Base-by-base conservation (phyloP, 2,329 filamentous ascomycete species). In the Aspergillus tubingensis region DNA sequence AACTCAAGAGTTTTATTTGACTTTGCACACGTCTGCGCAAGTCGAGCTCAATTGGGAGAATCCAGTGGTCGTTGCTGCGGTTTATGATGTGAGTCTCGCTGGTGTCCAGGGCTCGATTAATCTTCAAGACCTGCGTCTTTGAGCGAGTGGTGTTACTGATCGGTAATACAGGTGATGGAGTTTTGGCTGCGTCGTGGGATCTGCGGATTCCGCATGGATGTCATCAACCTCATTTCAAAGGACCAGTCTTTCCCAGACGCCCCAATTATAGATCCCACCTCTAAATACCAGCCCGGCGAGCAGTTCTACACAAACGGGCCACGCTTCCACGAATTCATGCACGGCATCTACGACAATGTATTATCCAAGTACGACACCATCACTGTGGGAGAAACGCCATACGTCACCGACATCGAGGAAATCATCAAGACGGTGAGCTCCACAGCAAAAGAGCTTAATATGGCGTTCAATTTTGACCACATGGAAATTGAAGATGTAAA, bases 31-130 rank as follows among this genome's bases (percentile, higher is more conserved):
- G 4, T 83, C 83, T 6, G 85, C 90, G 65, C 91, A 94, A 71
- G 91, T 91, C 0, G 91, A 95, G 67, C 81, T 95, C n/a, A 95
- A 95, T 76, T 95, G 90, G 90, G 89, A 93, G 70, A 90, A 88
- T 60, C 27, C 27, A 30, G 27, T 4, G 1, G 27, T 30, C 4
- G 8, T 30, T 30, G 27, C 8, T 1, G 27, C 27, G 8, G 27
- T 30, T 1, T 30, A 30, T 30, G 27, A 30, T 30, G 27, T 30
- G 27, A 30, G 27, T 30, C 8, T 8, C 21, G 27, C 27, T 27
- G 27, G 27, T 2, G 8, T 7, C 27, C 7, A 27, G 27, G 7
- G 27, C 7, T 8, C 8, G 27, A 7, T 8, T 27, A 2, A 27
- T 27, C 27, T 27, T 8, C 8, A 8, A 27, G 8, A 27, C 27